phyloP scores from a whole-genome alignment of 1,139 yeast species.

The Yamadazyma kanchanaburiensis region DNA sequence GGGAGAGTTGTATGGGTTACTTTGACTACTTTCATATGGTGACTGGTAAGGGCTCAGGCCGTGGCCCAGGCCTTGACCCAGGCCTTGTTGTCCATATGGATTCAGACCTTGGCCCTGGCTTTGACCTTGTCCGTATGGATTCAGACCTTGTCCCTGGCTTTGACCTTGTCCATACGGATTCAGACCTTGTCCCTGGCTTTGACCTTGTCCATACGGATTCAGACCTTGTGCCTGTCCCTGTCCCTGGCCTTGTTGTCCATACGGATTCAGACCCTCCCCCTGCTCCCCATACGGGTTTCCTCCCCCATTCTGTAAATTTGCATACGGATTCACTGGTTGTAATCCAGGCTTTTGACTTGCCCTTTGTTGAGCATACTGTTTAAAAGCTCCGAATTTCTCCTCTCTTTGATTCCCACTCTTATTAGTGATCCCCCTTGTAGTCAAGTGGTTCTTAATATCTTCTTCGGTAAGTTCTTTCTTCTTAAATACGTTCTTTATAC shows the following conservation, averaged over 20 bases:
- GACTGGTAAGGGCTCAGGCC: neutral
- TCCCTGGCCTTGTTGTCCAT: neutral
- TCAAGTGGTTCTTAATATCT: slow-evolving; percentile 49
- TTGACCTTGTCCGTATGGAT: slow-evolving; percentile 1
- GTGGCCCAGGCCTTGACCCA: neutral
- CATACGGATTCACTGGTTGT: slow-evolving; percentile 48
- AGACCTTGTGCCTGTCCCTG: no score
- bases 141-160: slow-evolving; percentile 1
- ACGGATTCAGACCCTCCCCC: slow-evolving; percentile 2
- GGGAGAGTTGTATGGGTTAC: neutral
- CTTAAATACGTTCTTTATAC: slow-evolving; percentile 53
- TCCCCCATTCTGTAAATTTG: slow-evolving; percentile 19
- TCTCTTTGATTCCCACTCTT: slow-evolving; percentile 31
- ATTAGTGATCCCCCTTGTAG: slow-evolving; percentile 52
- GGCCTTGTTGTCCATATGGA: neutral
- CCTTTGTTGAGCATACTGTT: slow-evolving; percentile 53
- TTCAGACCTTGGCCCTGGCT: neutral
- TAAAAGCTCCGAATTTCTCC: slow-evolving; percentile 66
- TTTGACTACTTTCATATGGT: neutral
- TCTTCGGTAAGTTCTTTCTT: slow-evolving; percentile 61
- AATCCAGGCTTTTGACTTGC: slow-evolving; percentile 38
- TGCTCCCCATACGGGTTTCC: slow-evolving; percentile 25
- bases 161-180: neutral
- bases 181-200: slow-evolving; percentile 7
- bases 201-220: slow-evolving; percentile 9